Conservation (phyloP, 2,329 filamentous ascomycete genomes). For the Colletotrichum sojae region DNA sequence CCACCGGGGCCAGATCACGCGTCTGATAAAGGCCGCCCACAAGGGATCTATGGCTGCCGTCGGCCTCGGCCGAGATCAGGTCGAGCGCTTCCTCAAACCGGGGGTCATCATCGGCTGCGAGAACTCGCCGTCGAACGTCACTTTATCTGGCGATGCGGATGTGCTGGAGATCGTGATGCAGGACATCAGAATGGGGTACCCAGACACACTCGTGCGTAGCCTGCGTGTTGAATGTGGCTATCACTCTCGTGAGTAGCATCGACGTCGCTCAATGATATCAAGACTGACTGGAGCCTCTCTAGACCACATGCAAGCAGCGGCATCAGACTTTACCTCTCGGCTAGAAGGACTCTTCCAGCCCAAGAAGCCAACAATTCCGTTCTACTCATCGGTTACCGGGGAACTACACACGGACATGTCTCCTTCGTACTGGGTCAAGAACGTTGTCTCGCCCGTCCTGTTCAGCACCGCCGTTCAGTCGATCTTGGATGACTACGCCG, state of each 20-base stretch:
- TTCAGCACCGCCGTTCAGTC: constrained; percentile 55
- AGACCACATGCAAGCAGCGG: constrained; percentile 36
- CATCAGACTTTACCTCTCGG: constrained; percentile 8
- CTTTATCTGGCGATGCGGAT: constrained; percentile 55
- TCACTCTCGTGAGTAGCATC: constrained; percentile 56
- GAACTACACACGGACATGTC: constrained; percentile 39
- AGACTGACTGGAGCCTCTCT: not conserved
- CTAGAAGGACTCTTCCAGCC: constrained; percentile 23
- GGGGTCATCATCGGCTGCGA: constrained; percentile 57
- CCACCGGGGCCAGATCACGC: constrained; percentile 51
- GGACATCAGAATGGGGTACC: constrained; percentile 28
- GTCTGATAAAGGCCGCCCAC: constrained; percentile 27
- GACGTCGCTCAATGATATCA: no score
- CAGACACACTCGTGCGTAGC: constrained; percentile 62
- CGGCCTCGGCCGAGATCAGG: constrained; percentile 55
- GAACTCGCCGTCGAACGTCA: constrained; percentile 67
- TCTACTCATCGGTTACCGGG: constrained; percentile 38
- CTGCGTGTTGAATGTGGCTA: constrained; percentile 67
- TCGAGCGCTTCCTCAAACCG: constrained; percentile 46
- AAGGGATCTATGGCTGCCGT: constrained; percentile 70
- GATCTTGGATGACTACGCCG: constrained; percentile 22
- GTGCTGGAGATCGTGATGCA: constrained; percentile 47
- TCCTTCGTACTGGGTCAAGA: constrained; percentile 61
- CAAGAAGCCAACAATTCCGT: constrained; percentile 9
- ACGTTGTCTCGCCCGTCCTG: constrained; percentile 56